Conservation (phyloP, 176 grass and related monocot species). For the Alloteropsis semialata region DNA sequence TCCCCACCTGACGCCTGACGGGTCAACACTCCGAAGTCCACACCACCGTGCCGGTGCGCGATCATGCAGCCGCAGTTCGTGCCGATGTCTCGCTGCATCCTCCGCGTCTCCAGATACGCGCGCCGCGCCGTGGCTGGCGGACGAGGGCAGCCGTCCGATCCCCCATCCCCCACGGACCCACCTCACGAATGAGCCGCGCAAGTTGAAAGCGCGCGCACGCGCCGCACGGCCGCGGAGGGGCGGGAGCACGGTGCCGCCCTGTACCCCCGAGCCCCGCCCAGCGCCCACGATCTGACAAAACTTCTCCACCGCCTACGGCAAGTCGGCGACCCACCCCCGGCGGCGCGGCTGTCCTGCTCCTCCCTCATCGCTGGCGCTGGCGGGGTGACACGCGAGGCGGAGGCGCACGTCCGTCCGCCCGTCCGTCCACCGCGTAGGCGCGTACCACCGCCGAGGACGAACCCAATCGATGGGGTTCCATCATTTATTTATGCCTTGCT, state of each 20-base stretch:
- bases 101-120: background rate
- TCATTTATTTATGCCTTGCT: slow-evolving; percentile 4
- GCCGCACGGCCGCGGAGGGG: no score
- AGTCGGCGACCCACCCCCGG: no score
- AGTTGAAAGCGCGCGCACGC: no score
- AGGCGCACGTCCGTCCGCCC: background rate
- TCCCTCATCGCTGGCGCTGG: background rate
- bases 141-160: background rate
- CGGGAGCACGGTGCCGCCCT: background rate
- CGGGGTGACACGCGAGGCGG: background rate
- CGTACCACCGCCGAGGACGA: background rate
- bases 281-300: background rate
- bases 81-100: background rate
- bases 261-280: background rate
- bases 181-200: no score
- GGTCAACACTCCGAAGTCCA: slow-evolving; percentile 9
- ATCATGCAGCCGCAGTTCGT: background rate
- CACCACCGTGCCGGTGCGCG: no score
- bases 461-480: background rate
- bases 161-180: background rate
- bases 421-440: slow-evolving; percentile 3
- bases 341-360: background rate
- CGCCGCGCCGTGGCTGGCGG: background rate
- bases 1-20: background rate
- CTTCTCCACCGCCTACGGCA: background rate